A percentile compares a stretch with the other conserved stretches of the same genome.
These are phyloP conservation scores for Podospora anserina DNA, from an alignment of 495 filamentous ascomycete genomes.

Conservation along the genomic window DNA sequence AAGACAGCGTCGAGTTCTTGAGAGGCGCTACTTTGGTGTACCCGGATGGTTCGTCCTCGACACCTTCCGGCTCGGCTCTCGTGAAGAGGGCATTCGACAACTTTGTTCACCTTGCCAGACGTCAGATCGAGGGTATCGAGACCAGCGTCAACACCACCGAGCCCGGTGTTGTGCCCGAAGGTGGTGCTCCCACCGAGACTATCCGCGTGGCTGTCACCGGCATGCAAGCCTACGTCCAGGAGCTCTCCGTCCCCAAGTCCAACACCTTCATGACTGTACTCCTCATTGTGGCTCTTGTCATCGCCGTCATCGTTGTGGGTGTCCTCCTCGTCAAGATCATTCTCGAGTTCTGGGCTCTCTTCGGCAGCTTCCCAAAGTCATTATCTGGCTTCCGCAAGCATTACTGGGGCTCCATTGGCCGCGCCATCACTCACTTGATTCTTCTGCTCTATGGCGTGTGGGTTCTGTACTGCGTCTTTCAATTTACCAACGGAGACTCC, in stretches of 20 bases:
- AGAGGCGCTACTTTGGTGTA: conserved; percentile 69
- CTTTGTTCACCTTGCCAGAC: conserved; percentile 46
- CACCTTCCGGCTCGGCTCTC: conserved; percentile 25
- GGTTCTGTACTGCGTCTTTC: conserved; percentile 94
- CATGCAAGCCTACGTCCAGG: conserved; percentile 71
- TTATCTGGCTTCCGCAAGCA: conserved; percentile 85
- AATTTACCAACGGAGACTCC: conserved; percentile 89
- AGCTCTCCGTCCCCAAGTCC: conserved; percentile 76
- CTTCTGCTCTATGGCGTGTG: conserved; percentile 91
- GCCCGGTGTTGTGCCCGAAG: conserved; percentile 20
- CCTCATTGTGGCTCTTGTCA: conserved; percentile 79
- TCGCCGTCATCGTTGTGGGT: conserved; percentile 78
- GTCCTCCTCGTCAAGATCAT: conserved; percentile 91
- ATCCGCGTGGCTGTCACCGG: conserved; percentile 55
- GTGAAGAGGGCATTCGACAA: conserved; percentile 56
- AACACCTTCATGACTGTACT: conserved; percentile 97
- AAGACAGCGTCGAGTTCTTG: conserved; percentile 72
- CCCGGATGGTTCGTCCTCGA: conserved; percentile 43
- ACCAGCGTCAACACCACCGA: conserved; percentile 47
- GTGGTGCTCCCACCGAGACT: conserved; percentile 30
- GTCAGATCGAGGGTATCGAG: conserved; percentile 39
- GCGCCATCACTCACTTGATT: conserved; percentile 86
- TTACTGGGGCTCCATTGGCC: conserved; percentile 88
- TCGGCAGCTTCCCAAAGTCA: conserved; percentile 78
- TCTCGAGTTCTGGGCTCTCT: conserved; percentile 87